Conservation (phyloP, 148 eudicot species). For the Persicaria maculosa region DNA sequence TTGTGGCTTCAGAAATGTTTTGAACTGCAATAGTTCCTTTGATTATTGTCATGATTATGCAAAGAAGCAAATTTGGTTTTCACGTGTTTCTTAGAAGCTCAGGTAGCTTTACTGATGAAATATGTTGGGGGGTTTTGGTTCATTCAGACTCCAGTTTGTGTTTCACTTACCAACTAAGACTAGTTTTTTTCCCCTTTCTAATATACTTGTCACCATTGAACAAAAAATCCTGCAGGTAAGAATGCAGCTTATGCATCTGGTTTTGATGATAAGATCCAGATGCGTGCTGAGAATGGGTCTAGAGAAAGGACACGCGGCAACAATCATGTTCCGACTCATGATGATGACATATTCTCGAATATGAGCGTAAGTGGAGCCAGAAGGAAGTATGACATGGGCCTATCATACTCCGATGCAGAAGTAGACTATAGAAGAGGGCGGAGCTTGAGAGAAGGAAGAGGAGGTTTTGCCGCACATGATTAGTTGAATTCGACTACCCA, state of each 20-base stretch:
- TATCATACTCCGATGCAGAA: conserved; percentile 88
- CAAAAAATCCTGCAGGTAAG: neutral
- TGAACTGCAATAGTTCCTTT: too few species aligned
- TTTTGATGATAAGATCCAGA: neutral
- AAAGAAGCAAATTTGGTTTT: too few species aligned
- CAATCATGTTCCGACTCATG: conserved; percentile 29
- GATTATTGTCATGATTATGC: too few species aligned
- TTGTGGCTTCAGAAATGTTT: too few species aligned
- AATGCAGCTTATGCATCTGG: neutral
- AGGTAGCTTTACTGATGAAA: neutral
- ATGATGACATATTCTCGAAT: conserved; percentile 54
- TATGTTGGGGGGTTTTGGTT: neutral
- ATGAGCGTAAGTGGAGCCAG: conserved; percentile 38
- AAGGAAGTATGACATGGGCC: conserved; percentile 50
- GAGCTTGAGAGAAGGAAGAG: conserved; percentile 61
- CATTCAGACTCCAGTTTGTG: neutral
- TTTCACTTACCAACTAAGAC: neutral
- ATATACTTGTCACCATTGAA: neutral
- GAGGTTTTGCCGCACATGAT: conserved; percentile 13
- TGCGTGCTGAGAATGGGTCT: neutral
- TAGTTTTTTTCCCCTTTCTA: neutral
- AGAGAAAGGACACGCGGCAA: conserved; percentile 5
- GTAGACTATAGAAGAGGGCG: conserved; percentile 87
- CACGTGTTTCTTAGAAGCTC: neutral
- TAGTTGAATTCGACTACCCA: neutral